Percentiles rank a stretch among this genome's conserved stretches.
phyloP scores from a whole-genome alignment of 306 rosid species.

The apple (Malus domestica) region DNA sequence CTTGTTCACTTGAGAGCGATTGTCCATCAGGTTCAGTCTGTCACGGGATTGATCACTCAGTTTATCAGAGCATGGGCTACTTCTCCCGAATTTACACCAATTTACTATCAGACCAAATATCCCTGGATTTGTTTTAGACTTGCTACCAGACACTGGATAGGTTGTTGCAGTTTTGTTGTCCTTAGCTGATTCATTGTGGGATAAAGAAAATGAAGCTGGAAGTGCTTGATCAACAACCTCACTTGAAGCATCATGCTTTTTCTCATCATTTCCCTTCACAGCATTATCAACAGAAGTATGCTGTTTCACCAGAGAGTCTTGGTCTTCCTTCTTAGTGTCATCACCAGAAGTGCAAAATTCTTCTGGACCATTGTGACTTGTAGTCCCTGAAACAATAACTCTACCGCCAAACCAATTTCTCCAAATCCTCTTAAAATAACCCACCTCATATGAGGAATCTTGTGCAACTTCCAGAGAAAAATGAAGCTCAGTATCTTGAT shows the following conservation, averaged over 20 bases:
- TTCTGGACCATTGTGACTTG: slow-evolving; percentile 22
- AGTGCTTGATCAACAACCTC: slow-evolving; percentile 33
- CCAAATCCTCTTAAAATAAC: slow-evolving; percentile 32
- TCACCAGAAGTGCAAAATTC: slow-evolving; percentile 17
- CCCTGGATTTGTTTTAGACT: slow-evolving; percentile 19
- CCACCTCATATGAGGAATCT: slow-evolving; percentile 20
- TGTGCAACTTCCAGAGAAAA: background rate
- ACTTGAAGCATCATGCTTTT: slow-evolving; percentile 19
- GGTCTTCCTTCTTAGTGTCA: slow-evolving; percentile 25
- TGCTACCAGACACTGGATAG: slow-evolving; percentile 15
- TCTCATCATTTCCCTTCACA: slow-evolving; percentile 21
- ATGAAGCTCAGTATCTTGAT: slow-evolving; percentile 20
- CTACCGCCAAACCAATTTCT: slow-evolving; percentile 22
- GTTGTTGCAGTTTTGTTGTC: slow-evolving; percentile 24
- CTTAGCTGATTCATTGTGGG: slow-evolving; percentile 19
- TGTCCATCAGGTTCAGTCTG: slow-evolving; percentile 13
- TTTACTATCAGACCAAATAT: slow-evolving; percentile 31
- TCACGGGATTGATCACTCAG: slow-evolving; percentile 24
- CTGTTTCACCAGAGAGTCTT: background rate
- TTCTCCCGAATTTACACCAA: slow-evolving; percentile 45
- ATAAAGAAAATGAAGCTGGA: slow-evolving; percentile 17
- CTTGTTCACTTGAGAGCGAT: slow-evolving; percentile 21
- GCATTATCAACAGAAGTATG: background rate
- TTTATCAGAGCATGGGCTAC: slow-evolving; percentile 13
- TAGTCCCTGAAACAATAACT: slow-evolving; percentile 21